Base-by-base conservation (phyloP, 2,329 filamentous ascomycete genomes). In the Chaetomiaceae sp. region DNA sequence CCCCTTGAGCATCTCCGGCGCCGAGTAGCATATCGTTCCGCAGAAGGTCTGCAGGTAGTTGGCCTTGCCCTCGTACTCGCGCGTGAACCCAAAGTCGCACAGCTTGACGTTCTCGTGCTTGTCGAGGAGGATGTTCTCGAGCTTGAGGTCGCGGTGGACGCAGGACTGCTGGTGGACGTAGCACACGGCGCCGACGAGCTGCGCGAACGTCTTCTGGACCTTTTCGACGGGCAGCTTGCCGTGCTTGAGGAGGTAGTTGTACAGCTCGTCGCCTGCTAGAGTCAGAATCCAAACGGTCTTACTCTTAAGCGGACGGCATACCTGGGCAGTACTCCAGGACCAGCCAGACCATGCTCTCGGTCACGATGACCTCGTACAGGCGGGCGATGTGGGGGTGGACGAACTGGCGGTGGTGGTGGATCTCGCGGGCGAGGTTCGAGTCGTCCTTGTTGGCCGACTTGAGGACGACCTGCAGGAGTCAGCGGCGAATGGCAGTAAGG, bases 11-110 rank as follows among this genome's bases (percentile, higher is more conserved):
- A 99, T 99, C 71, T 99, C 94, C 2, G 94, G 94, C 2, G 94
- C 94, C 51, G 91, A 96, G 71, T 99, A 99, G 73, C 92, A 97
- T 58, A 99, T 87, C 0, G 94, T 99, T 5, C 94, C 94, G 69
- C 94, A 99, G 71, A 96, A 99, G 1, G 94, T 99, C 71, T 97
- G 92, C 51, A 99, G 74, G 66, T 97, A 92, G 69, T 91, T 97
- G 27, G 89, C 83, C 64, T 95, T 91, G 56, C 92, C 92, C 71
- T 96, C 91, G 69, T 99, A 99, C 72, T 99, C 94, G 61, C 94
- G 81, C 11, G 94, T 99, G 68, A 99, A 99, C 17, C 94, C 94
- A 74, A 99, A 99, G 69, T 99, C 94, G 62, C 95, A 92, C 56
- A 99, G 75, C 73, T 99, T 99, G 62, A 99, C 94, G 66, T 97